Percentiles rank a stretch among this genome's conserved stretches.
Conservation (phyloP, 2,329 filamentous ascomycete species). For the Exophiala sideris region DNA sequence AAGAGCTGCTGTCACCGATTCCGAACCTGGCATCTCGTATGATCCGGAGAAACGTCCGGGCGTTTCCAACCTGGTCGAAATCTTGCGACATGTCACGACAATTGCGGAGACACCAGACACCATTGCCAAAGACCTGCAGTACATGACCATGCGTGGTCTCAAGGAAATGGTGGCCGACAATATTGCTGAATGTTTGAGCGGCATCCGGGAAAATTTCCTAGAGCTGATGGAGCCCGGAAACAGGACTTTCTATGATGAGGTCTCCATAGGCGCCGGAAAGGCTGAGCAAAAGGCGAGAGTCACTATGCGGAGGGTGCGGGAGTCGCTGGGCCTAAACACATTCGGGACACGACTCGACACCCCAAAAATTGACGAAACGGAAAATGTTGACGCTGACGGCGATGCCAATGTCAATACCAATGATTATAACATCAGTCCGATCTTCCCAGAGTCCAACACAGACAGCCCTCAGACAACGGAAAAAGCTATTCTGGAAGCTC, state of each 20-base stretch:
- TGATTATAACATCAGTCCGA: not conserved
- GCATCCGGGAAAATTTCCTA: constrained; percentile 21
- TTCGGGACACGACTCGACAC: not conserved
- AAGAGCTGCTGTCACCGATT: constrained; percentile 73
- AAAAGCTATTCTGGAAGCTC: not conserved
- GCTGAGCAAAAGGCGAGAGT: constrained; percentile 14
- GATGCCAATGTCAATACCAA: not conserved
- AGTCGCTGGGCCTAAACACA: constrained; percentile 10
- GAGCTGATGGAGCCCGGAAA: constrained; percentile 18
- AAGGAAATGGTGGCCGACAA: constrained; percentile 63
- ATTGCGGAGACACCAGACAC: constrained; percentile 39
- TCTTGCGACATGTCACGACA: constrained; percentile 67
- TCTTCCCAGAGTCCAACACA: not conserved
- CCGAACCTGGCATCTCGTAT: constrained; percentile 64
- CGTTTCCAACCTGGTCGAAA: constrained; percentile 79
- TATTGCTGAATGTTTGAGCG: constrained; percentile 51
- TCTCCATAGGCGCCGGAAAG: constrained; percentile 12
- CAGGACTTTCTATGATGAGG: constrained; percentile 11
- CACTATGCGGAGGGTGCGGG: constrained; percentile 16
- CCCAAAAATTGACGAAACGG: not conserved
- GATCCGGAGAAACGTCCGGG: constrained; percentile 69
- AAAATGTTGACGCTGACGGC: not conserved
- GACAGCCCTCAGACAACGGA: not conserved
- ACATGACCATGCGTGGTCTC: constrained; percentile 53
- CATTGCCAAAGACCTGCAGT: constrained; percentile 45